Evolutionary conservation across 2,329 filamentous ascomycete species (phyloP).

Genomic region (Colletotrichum gigasporum): DNA sequence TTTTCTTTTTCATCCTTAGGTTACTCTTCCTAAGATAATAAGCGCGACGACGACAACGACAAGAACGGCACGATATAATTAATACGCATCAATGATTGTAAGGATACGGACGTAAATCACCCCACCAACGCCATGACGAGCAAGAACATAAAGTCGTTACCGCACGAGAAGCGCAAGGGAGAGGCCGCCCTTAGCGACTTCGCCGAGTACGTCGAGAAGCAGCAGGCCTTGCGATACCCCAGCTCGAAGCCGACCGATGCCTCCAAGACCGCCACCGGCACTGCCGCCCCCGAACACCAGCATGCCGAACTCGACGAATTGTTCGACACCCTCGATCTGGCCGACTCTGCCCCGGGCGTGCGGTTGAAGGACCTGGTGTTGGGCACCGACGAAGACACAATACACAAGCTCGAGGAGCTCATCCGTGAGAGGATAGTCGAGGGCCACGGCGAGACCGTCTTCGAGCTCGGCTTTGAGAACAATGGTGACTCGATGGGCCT

Average conservation of each 20-base stretch:
- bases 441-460: constrained; percentile 87
- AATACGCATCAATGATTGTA: constrained; percentile 38
- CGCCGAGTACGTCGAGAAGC: constrained; percentile 95
- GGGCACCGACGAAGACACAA: constrained; percentile 65
- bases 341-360: constrained; percentile 71
- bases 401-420: constrained; percentile 71
- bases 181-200: constrained; percentile 95
- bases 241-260: constrained; percentile 42
- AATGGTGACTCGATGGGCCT: constrained; percentile 87
- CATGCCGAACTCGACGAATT: constrained; percentile 92
- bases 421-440: constrained; percentile 78
- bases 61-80: too few species aligned
- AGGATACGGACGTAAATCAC: constrained; percentile 39
- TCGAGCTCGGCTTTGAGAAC: constrained; percentile 92
- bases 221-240: constrained; percentile 79
- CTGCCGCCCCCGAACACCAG: constrained; percentile 60
- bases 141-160: constrained; percentile 68
- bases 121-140: constrained; percentile 56
- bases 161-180: constrained; percentile 84
- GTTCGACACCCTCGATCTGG: constrained; percentile 85
- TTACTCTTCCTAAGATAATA: too few species aligned
- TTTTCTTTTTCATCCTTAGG: neutral
- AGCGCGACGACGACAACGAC: too few species aligned
- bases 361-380: constrained; percentile 82
- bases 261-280: constrained; percentile 40